Conservation (phyloP, 176 grass and related monocot genomes). For the Carex kokanica region DNA sequence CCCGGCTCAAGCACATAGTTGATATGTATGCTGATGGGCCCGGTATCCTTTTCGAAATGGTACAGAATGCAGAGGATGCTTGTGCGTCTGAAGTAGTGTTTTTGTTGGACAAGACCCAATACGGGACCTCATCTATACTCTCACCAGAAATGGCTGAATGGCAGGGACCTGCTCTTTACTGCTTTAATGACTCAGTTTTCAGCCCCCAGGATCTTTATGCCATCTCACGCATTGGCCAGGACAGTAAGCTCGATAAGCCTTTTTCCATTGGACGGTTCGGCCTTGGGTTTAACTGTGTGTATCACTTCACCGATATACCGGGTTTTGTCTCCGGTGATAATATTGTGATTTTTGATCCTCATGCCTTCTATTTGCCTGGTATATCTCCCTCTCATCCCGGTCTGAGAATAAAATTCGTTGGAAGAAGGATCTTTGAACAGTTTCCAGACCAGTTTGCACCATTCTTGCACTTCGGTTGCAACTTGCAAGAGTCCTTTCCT, state of each 20-base stretch:
- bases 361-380: constrained; percentile 88
- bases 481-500: constrained; percentile 86
- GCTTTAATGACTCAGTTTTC: constrained; percentile 93
- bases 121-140: constrained; percentile 95
- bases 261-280: constrained; percentile 97
- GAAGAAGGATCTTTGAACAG: constrained; percentile 87
- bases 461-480: constrained; percentile 92
- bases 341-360: constrained; percentile 97
- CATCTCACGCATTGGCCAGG: constrained; percentile 94
- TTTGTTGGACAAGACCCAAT: constrained; percentile 91
- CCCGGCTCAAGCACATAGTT: constrained; percentile 89
- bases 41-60: constrained; percentile 95
- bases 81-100: constrained; percentile 96
- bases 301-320: constrained; percentile 99
- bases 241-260: constrained; percentile 96
- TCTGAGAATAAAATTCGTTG: constrained; percentile 85
- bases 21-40: constrained; percentile 99
- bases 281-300: constrained; percentile 97
- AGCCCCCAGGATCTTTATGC: constrained; percentile 95
- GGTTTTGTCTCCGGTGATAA: constrained; percentile 97
- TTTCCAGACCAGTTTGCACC: constrained; percentile 96
- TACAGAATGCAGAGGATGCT: constrained; percentile 98
- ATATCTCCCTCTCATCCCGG: constrained; percentile 98
- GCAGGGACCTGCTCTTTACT: constrained; percentile 97
- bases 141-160: constrained; percentile 99